Evolutionary conservation across 306 rosid species (phyloP).

Genomic region (Acmispon strigosus): DNA sequence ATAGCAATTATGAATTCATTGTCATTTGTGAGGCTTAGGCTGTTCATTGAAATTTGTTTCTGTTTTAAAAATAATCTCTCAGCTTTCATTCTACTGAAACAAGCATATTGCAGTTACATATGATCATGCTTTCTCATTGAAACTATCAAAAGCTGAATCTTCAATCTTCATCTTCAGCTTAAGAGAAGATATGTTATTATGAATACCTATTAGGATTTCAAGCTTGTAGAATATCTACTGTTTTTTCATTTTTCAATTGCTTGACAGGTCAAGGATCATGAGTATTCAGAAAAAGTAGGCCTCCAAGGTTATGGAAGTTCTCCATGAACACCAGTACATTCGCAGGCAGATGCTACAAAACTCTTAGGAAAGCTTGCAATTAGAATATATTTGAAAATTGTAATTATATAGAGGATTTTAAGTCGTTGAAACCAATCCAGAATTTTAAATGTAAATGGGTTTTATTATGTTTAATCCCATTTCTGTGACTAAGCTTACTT

Average conservation of each 20-base stretch:
- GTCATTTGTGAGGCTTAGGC: background rate
- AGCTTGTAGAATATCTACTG: background rate
- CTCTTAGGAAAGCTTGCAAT: slow-evolving; percentile 55
- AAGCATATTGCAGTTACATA: background rate
- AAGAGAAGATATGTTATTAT: background rate
- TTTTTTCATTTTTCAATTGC: background rate
- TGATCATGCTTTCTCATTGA: no score
- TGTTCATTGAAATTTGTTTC: background rate
- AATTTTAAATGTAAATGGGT: background rate
- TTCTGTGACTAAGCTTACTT: no score
- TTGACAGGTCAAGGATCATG: slow-evolving; percentile 83
- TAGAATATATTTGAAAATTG: background rate
- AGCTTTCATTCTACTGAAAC: no score
- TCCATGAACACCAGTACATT: slow-evolving; percentile 60
- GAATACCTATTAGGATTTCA: no score
- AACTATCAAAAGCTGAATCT: no score
- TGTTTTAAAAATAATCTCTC: no score
- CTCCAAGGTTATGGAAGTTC: slow-evolving; percentile 44
- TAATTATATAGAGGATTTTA: background rate
- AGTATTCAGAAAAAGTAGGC: slow-evolving; percentile 46
- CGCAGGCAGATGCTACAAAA: slow-evolving; percentile 45
- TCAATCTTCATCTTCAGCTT: no score
- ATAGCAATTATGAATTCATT: background rate
- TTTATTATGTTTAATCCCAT: no score
- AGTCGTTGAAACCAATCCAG: no score